Evolutionary conservation across 371 early-diverging fungal genomes (phyloP).

Genomic region (Mortierella polycephala): DNA sequence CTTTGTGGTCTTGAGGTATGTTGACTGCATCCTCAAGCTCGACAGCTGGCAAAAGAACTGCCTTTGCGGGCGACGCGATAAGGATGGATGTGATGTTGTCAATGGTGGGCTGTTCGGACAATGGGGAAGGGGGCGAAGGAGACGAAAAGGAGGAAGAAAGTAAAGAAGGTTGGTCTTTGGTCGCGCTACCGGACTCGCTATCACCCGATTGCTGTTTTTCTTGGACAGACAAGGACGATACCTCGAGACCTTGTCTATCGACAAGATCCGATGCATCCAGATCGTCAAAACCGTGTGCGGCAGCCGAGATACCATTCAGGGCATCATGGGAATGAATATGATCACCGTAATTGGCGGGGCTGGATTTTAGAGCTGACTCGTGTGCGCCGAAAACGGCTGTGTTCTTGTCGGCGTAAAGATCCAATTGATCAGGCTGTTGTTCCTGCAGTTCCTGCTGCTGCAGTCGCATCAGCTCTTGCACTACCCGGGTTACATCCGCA

Average conservation of each 20-base stretch:
- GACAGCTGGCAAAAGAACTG: constrained; percentile 2
- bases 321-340: constrained; percentile 3
- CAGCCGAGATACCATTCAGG: constrained; percentile 12
- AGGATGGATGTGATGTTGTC: not conserved
- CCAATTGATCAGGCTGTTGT: not conserved
- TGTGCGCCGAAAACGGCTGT: not conserved
- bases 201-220: not conserved
- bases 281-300: constrained; percentile 16
- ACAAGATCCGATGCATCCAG: constrained; percentile 10
- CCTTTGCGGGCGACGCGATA: not conserved
- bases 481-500: constrained; percentile 42
- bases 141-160: constrained; percentile 16
- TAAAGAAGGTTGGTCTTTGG: constrained; percentile 9
- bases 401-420: too few relatives aligned
- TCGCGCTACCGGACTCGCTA: not conserved
- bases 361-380: not conserved
- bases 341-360: not conserved
- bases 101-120: not conserved
- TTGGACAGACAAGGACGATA: constrained; percentile 9
- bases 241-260: constrained; percentile 11
- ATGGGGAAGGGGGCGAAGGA: constrained; percentile 3
- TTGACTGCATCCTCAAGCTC: not conserved
- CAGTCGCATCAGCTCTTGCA: constrained; percentile 40
- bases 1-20: not conserved
- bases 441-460: constrained; percentile 24